Evolutionary conservation across 306 rosid species (phyloP).

Genomic region (Dalbergia cultrata): DNA sequence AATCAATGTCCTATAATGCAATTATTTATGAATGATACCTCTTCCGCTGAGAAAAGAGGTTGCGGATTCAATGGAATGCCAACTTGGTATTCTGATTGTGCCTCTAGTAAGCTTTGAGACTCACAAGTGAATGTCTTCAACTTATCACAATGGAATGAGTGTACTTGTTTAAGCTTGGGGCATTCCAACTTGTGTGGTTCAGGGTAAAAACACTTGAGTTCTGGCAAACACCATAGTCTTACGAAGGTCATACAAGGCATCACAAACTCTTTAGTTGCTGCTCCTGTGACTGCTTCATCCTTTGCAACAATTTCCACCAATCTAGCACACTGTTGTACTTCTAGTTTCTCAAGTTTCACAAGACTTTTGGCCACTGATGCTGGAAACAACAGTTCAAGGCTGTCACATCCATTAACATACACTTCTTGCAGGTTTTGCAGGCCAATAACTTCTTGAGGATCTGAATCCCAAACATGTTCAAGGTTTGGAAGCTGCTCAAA

Average conservation of each 20-base stretch:
- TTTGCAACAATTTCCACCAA: conserved; percentile 29
- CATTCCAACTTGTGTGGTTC: neutral
- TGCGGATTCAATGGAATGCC: neutral
- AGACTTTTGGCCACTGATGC: conserved; percentile 5
- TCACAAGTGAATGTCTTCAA: neutral
- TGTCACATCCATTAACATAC: neutral
- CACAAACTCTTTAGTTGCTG: neutral
- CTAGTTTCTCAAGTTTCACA: neutral
- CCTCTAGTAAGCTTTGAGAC: neutral
- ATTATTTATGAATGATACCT: neutral
- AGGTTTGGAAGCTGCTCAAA: conserved; percentile 26
- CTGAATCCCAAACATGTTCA: conserved; percentile 35
- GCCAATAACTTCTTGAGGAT: conserved; percentile 31
- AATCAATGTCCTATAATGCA: neutral
- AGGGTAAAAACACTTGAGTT: neutral
- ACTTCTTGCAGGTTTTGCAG: conserved; percentile 12
- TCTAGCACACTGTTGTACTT: accelerated
- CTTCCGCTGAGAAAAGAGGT: neutral
- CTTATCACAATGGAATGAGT: neutral
- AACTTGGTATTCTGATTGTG: neutral
- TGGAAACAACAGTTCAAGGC: conserved; percentile 45
- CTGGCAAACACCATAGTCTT: neutral
- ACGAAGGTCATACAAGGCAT: neutral
- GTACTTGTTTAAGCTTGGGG: neutral
- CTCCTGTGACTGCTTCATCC: neutral